Evolutionary conservation across 2,329 filamentous ascomycete species (phyloP).

Genomic region (Aureobasidium subglaciale): DNA sequence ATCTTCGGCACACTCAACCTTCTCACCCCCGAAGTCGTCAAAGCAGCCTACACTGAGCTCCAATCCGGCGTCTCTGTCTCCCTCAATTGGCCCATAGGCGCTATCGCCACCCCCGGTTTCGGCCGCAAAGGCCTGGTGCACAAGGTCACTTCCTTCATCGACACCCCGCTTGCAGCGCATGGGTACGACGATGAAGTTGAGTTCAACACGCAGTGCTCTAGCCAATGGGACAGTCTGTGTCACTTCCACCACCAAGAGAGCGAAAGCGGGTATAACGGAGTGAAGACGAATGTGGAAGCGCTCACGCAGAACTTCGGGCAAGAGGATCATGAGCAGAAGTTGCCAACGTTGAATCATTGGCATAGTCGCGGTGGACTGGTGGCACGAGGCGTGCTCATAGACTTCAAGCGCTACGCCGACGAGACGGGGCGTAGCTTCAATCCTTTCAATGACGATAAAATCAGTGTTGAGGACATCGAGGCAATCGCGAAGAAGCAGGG

Average conservation of each 20-base stretch:
- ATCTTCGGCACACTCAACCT: constrained; percentile 40
- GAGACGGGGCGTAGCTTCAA: constrained; percentile 50
- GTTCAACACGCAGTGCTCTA: constrained; percentile 34
- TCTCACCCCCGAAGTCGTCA: constrained; percentile 37
- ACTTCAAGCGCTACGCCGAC: constrained; percentile 51
- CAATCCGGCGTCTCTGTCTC: constrained; percentile 26
- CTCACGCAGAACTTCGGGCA: background rate
- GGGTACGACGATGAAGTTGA: constrained; percentile 37
- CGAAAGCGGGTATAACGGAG: constrained; percentile 22
- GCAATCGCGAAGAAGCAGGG: constrained; percentile 39
- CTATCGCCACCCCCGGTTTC: no score
- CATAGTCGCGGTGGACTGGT: constrained; percentile 41
- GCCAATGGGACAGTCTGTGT: constrained; percentile 40
- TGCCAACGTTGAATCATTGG: no score
- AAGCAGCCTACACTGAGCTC: constrained; percentile 36
- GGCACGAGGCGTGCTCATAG: constrained; percentile 51
- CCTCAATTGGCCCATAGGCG: no score
- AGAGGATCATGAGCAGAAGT: constrained; percentile 12
- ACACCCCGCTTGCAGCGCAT: constrained; percentile 21
- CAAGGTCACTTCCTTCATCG: no score
- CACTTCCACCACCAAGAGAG: constrained; percentile 28
- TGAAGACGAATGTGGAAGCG: background rate
- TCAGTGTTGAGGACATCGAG: constrained; percentile 32
- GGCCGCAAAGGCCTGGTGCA: no score
- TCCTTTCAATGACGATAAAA: constrained; percentile 41